These are phyloP conservation scores for Sphagnum magellanicum DNA, from an alignment of 228 moss, liverwort and hornwort genomes.

Conservation along the genomic window DNA sequence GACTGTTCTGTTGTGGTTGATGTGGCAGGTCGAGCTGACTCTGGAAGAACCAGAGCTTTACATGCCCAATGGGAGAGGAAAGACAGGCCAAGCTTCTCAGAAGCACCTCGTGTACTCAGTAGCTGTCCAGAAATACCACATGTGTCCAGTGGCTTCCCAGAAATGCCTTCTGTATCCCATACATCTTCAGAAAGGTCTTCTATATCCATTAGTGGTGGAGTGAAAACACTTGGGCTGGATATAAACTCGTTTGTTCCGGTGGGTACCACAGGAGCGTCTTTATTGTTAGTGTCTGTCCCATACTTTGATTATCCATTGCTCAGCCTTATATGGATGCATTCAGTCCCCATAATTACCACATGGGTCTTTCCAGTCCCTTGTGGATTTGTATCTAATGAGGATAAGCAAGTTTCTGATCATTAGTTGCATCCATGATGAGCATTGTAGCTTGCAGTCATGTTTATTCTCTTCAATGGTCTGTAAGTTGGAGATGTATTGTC, in stretches of 20 bases:
- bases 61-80: conserved; percentile 61
- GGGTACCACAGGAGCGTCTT: conserved; percentile 12
- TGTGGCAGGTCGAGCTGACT: conserved; percentile 57
- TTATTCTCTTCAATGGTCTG: background rate
- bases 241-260: conserved; percentile 90
- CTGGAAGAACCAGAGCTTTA: conserved; percentile 55
- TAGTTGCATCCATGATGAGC: too few relatives aligned
- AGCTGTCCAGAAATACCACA: too few relatives aligned
- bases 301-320: too few relatives aligned
- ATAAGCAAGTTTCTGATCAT: too few relatives aligned
- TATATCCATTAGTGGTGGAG: conserved; percentile 49
- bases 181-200: conserved; percentile 25
- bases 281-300: background rate
- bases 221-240: conserved; percentile 79
- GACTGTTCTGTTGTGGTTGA: too few relatives aligned
- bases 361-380: too few relatives aligned
- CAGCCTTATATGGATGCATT: too few relatives aligned
- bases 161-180: too few relatives aligned
- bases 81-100: background rate
- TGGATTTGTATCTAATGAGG: too few relatives aligned
- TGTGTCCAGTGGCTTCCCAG: too few relatives aligned
- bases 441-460: too few relatives aligned
- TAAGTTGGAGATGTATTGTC: background rate
- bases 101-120: background rate
- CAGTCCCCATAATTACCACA: too few relatives aligned